phyloP scores from a whole-genome alignment of 2,329 filamentous ascomycete species.

The Claviceps pazoutovae region DNA sequence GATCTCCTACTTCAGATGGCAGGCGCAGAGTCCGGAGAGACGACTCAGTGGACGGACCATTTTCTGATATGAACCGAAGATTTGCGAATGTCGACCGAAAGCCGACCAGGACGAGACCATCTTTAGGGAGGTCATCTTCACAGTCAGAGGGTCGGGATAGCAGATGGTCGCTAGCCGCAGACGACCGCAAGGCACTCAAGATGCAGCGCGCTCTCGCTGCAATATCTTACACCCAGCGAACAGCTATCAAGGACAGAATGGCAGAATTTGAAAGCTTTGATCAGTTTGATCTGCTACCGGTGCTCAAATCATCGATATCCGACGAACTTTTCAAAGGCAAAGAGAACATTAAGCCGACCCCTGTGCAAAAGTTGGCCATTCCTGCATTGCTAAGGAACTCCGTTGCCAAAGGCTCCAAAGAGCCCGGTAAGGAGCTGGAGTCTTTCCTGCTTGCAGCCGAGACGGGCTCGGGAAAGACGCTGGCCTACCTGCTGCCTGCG shows the following conservation, averaged over 20 bases:
- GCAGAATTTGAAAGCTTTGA: slow-evolving; percentile 64
- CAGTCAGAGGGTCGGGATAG: slow-evolving; percentile 14
- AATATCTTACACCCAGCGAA: slow-evolving; percentile 58
- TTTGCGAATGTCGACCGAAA: slow-evolving; percentile 25
- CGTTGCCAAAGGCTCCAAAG: slow-evolving; percentile 12
- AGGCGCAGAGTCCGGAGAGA: slow-evolving; percentile 23
- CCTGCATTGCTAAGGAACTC: slow-evolving; percentile 58
- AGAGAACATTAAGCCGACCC: slow-evolving; percentile 66
- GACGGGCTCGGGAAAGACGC: slow-evolving; percentile 91
- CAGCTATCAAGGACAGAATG: slow-evolving; percentile 39
- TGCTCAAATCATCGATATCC: slow-evolving; percentile 55
- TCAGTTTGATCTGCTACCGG: slow-evolving; percentile 61
- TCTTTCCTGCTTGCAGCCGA: slow-evolving; percentile 79
- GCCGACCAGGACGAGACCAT: slow-evolving; percentile 7
- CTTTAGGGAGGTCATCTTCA: slow-evolving; percentile 7
- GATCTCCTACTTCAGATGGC: slow-evolving; percentile 21
- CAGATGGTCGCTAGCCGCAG: slow-evolving; percentile 17
- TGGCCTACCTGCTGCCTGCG: slow-evolving; percentile 78
- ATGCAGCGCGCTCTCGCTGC: slow-evolving; percentile 75
- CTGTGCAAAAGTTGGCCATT: slow-evolving; percentile 80
- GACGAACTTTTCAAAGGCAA: slow-evolving; percentile 63
- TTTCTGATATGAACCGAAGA: slow-evolving; percentile 42
- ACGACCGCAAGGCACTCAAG: slow-evolving; percentile 63
- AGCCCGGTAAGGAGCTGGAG: slow-evolving; percentile 25
- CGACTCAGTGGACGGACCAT: slow-evolving; percentile 31